Percentiles rank a stretch among this genome's conserved stretches.
Conservation (phyloP, 148 eudicot genomes). For the Rheum nobile region DNA sequence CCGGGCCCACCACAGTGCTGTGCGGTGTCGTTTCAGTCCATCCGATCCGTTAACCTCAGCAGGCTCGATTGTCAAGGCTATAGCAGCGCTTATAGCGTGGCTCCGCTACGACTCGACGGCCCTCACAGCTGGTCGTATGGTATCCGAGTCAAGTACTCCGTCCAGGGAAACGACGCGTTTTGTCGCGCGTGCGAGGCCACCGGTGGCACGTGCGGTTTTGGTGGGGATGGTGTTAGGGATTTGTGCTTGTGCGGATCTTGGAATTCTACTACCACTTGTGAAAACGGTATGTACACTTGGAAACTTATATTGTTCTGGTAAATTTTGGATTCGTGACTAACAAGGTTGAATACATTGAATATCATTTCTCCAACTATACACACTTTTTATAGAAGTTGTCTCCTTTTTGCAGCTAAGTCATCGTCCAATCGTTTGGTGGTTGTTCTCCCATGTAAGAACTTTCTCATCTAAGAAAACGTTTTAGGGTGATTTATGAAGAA, state of each 20-base stretch:
- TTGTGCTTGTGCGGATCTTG: constrained; percentile 73
- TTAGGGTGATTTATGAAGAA: not conserved
- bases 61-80: constrained; percentile 62
- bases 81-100: constrained; percentile 65
- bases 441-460: not conserved
- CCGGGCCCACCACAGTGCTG: constrained; percentile 81
- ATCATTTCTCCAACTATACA: no score
- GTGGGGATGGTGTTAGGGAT: constrained; percentile 29
- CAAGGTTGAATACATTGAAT: no score
- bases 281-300: no score
- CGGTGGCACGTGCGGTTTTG: constrained; percentile 76
- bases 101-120: constrained; percentile 50
- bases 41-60: constrained; percentile 49
- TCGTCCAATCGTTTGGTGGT: not conserved
- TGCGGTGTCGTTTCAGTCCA: constrained; percentile 44
- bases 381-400: not conserved
- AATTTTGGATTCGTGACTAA: no score
- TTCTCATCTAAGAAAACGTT: no score
- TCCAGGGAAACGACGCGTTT: constrained; percentile 46
- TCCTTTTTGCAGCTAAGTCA: not conserved
- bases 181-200: constrained; percentile 85
- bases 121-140: constrained; percentile 83
- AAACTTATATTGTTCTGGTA: no score
- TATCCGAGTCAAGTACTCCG: constrained; percentile 73
- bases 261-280: constrained; percentile 89